Evolutionary conservation across 306 rosid species (phyloP), one percentile per base, ranked within the genome.

Genomic region (Cicer chorassanicum): DNA sequence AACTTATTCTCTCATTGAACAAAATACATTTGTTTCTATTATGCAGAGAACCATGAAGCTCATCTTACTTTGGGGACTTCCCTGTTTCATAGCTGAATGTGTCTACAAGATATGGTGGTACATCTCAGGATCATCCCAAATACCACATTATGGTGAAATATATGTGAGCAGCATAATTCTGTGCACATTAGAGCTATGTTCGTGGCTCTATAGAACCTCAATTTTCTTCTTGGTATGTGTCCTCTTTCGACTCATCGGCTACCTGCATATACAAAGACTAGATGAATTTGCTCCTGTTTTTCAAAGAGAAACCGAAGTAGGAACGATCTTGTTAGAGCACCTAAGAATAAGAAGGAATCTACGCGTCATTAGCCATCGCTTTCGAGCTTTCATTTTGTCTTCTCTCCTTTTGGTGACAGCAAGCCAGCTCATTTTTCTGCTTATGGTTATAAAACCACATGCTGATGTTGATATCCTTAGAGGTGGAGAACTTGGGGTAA

Each of bases 81-180:
- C 92, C 6, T 86, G 86, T 77, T 90, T 88, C 72, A 24, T 77
- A 60, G 89, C 85, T 2, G 90, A 87, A 76, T 76, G 85, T 80
- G 89, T 50, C 9, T 94, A 94, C 88, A 94, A 91, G 79, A 80
- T 94, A 54, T 94, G 98, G 97, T 94, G 97, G 97, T 94, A 83
- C 41, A 40, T 74, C 44, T 84, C 98, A 45, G 98, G 97, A 80
- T 80, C 82, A 49, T 57, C 83, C 1, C 51, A 88, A 39, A 71
- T 91, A 45, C 97, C 98, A 48, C 68, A 88, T 81, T 88, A 86
- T 57, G 96, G 94, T 11, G 76, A 88, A 63, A 64, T 69, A 44
- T 88, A 86, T 50, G 0, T 80, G 12, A 88, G 97, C 73, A 69
- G 77, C 90, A 85, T 76, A 65, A 68, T 79, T 61, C 1, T 86